Evolutionary conservation across 2,329 filamentous ascomycete genomes (phyloP).

Genomic region (Coniochaeta hoffmannii): DNA sequence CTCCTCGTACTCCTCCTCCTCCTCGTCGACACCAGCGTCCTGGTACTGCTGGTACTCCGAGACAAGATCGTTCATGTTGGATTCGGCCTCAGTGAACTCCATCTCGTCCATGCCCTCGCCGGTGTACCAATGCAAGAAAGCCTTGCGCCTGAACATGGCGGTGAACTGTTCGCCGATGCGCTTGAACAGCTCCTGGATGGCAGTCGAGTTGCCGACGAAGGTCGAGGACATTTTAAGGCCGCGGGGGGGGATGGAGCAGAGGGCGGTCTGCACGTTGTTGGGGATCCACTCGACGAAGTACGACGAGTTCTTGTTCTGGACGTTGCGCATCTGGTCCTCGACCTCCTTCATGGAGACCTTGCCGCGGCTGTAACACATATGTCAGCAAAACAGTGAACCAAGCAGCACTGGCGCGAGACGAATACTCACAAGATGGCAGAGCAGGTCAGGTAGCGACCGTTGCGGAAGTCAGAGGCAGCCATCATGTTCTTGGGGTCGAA

Average conservation of each 20-base stretch:
- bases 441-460: constrained; percentile 98
- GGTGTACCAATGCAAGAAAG: constrained; percentile 99
- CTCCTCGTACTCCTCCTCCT: constrained; percentile 92
- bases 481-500: constrained; percentile 99
- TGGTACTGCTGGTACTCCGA: constrained; percentile 99
- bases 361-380: constrained; percentile 59
- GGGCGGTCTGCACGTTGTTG: constrained; percentile 99
- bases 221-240: constrained; percentile 99
- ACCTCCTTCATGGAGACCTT: constrained; percentile 99
- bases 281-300: constrained; percentile 99
- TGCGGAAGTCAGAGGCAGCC: constrained; percentile 99
- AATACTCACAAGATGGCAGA: constrained; percentile 84
- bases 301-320: constrained; percentile 98
- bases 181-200: constrained; percentile 99
- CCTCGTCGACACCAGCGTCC: constrained; percentile 95
- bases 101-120: constrained; percentile 99
- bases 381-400: constrained; percentile 21
- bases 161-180: constrained; percentile 99
- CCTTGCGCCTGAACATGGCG: constrained; percentile 99
- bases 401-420: neutral
- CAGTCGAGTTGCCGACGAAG: constrained; percentile 98
- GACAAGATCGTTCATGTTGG: constrained; percentile 99
- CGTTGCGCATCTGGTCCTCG: constrained; percentile 99
- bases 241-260: constrained; percentile 96
- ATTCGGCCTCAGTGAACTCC: constrained; percentile 99